Evolutionary conservation across 371 early-diverging fungal genomes (phyloP), one percentile per base, ranked within the genome.

Genomic region (Dichotomocladium elegans): DNA sequence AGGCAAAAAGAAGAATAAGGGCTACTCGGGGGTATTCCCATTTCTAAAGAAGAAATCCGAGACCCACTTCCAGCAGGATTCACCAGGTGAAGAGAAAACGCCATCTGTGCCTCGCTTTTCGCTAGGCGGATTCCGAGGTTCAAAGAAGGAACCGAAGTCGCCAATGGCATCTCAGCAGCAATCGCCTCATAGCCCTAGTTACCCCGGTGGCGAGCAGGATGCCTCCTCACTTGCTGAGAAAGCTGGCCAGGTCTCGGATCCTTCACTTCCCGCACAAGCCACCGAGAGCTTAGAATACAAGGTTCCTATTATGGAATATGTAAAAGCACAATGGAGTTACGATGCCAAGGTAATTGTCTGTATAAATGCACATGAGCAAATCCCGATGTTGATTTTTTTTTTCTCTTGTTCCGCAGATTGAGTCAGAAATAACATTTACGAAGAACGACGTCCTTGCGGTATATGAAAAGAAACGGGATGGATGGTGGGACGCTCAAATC

Each of bases 401-500:
- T n/a, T n/a, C n/a, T n/a, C n/a, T n/a, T n/a, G n/a, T n/a, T n/a
- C 21, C 5, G 5, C 21, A 37, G 37, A 58, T 58, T 41, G 53
- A 53, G 5, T 41, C 62, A 12, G 64, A 64, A 46, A 51, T 64
- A 14, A 34, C 57, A 10, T 64, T 64, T 45, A 17, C 48, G 17
- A 56, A 56, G 30, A 51, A 59, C 27, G 64, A 64, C 28, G 28
- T 57, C 7, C 37, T 64, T 27, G 64, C 64, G 11, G 60, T 64
- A 14, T 45, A 60, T 37, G 53, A 53, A 11, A 64, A 64, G 50
- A 60, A 64, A 17, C 44, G 53, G 17, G 64, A 64, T 35, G 64
- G 64, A 15, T 64, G 64, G 64, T 64, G 64, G 64, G 53, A 55
- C 27, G 64, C 60, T 3, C 57, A 60, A 29, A 51, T 63, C 17